Conservation (phyloP, 1,284 basidiomycete genomes). For the Coniferiporia weirii region DNA sequence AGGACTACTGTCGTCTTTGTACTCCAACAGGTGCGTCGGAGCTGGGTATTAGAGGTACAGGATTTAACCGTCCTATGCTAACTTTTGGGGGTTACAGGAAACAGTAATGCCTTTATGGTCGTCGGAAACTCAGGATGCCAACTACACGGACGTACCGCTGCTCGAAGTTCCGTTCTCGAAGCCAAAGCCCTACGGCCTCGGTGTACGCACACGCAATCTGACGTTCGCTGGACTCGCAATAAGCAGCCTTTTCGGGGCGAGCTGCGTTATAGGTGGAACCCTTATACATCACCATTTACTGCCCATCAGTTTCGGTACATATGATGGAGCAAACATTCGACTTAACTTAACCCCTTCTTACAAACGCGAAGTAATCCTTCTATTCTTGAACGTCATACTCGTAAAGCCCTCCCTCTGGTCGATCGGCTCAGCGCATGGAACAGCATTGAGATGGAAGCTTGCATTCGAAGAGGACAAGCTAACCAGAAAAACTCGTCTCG, state of each 20-base stretch:
- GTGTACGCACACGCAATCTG: neutral
- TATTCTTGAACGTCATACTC: neutral
- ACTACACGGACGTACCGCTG: too few relatives aligned
- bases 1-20: too few relatives aligned
- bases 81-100: too few relatives aligned
- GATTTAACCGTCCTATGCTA: too few relatives aligned
- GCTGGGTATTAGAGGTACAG: too few relatives aligned
- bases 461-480: neutral
- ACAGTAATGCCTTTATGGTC: too few relatives aligned
- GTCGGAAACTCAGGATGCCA: too few relatives aligned
- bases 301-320: neutral
- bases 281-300: neutral
- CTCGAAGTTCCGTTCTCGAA: too few relatives aligned
- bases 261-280: neutral
- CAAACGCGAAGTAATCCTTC: neutral
- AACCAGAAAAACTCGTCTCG: neutral
- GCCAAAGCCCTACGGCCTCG: neutral
- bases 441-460: neutral
- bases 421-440: neutral
- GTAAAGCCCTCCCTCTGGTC: constrained; percentile 1
- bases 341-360: neutral
- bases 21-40: too few relatives aligned
- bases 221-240: neutral
- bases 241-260: neutral
- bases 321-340: neutral